Evolutionary conservation across 352 stramenopile species (phyloP).

Genomic region (Plasmopara muralis): DNA sequence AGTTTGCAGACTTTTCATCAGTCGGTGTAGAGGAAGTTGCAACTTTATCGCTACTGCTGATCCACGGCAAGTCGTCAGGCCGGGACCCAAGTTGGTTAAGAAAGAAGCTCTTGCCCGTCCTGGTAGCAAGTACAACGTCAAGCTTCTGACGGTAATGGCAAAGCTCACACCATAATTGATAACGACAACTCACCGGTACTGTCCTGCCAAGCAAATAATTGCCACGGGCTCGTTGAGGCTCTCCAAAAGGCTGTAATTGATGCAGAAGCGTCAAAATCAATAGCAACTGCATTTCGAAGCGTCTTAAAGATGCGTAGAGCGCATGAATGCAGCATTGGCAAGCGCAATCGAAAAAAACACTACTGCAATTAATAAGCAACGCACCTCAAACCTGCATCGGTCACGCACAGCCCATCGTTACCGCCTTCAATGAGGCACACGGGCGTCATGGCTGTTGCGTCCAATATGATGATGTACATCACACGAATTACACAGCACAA

Average conservation of each 20-base stretch:
- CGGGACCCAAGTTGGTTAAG: constrained; percentile 70
- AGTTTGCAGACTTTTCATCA: constrained; percentile 7
- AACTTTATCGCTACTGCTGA: constrained; percentile 1
- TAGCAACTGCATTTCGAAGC: background rate
- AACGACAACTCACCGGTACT: constrained; percentile 49
- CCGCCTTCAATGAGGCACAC: constrained; percentile 58
- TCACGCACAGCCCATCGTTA: constrained; percentile 41
- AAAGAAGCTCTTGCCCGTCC: constrained; percentile 86
- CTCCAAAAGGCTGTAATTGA: constrained; percentile 44
- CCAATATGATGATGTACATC: constrained; percentile 6
- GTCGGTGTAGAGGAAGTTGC: background rate
- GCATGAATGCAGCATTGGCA: background rate
- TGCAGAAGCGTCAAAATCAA: constrained; percentile 2
- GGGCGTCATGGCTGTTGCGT: constrained; percentile 20
- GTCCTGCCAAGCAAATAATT: constrained; percentile 72
- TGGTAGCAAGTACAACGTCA: constrained; percentile 11
- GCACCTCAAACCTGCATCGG: constrained; percentile 46
- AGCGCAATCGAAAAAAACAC: background rate
- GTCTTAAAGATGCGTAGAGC: constrained; percentile 4
- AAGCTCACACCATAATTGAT: background rate
- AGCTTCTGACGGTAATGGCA: background rate
- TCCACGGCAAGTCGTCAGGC: constrained; percentile 19
- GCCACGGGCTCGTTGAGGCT: constrained; percentile 58
- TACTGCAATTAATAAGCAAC: constrained; percentile 1
- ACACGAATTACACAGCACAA: constrained; percentile 8